Base-by-base conservation (phyloP, 2,329 filamentous ascomycete species). In the Arthroderma uncinatum region DNA sequence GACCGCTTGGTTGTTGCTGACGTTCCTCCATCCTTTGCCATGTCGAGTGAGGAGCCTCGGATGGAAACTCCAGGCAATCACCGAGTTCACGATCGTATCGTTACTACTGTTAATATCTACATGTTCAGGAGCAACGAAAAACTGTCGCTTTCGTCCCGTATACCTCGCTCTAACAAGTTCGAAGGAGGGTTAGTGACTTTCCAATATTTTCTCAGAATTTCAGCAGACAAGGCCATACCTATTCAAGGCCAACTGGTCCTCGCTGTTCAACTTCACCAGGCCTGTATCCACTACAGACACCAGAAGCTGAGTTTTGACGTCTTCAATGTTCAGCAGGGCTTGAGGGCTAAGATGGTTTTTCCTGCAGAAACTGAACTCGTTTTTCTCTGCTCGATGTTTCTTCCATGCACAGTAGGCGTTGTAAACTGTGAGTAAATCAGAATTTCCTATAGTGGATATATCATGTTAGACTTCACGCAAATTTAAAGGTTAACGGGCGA, bases 51-150 rank as follows among this genome's bases (percentile, higher is more conserved):
- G 79, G 14, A 98, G 80, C 66, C 95, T 96, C 0, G 93, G 93
- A 66, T 98, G 97, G 74, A 98, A 95, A 55, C 89, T 91, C 82
- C 89, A 95, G 0, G 90, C 87, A 63, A 96, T 87, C 42, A 96
- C 87, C 0, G 90, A 87, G 59, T 85, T 82, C 4, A 89, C 79
- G 23, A 96, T 78, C 0, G 84, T 65, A 63, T 98, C 91, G 61
- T 94, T 92, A 56, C 85, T 80, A 61, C 87, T 90, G 67, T 93
- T 86, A 30, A 78, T 71, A 65, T 92, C 85, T 62, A 89, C 84
- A 9, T 85, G 79, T 47, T 84, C 78, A 0, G 91, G 92, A 0
- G 95, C 78, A n/a, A 84, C 80, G 66, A 94, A 94, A 70, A 96
- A 96, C 65, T 84, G 81, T 55, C 87, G 82, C 23, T 84, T 78